Percentiles rank a stretch among this genome's conserved stretches.
Conservation (phyloP, 805 yeast species). For the Wickerhamomyces chaumierensis region DNA sequence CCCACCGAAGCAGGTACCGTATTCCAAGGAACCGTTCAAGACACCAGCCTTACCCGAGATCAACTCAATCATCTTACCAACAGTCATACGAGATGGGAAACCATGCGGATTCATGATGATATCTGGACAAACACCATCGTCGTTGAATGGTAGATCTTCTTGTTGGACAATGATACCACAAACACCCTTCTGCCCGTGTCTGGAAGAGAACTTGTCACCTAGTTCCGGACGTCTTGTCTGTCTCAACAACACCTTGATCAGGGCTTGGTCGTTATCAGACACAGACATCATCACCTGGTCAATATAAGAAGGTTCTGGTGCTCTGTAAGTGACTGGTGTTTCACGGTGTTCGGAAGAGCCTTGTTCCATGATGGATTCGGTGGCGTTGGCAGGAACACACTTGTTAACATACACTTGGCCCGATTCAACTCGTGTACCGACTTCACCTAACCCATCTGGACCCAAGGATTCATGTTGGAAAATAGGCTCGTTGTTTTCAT, state of each 20-base stretch:
- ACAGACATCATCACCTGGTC: constrained; percentile 98
- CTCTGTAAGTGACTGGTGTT: constrained; percentile 84
- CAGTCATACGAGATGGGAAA: constrained; percentile 99
- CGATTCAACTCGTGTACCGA: constrained; percentile 79
- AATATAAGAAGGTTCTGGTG: constrained; percentile 90
- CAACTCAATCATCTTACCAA: constrained; percentile 95
- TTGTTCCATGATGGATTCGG: constrained; percentile 34
- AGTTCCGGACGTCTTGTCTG: constrained; percentile 96
- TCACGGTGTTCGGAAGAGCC: constrained; percentile 57
- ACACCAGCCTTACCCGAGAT: constrained; percentile 98
- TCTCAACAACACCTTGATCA: constrained; percentile 82
- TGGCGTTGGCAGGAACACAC: constrained; percentile 79
- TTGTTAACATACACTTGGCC: constrained; percentile 94
- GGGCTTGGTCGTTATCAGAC: constrained; percentile 88
- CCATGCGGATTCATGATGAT: constrained; percentile 99
- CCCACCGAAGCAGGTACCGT: constrained; percentile 98
- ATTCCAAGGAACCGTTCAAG: constrained; percentile 78
- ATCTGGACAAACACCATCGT: constrained; percentile 86
- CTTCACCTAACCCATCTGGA: constrained; percentile 94
- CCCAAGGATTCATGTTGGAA: constrained; percentile 83
- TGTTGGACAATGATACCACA: constrained; percentile 97
- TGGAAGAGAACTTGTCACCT: constrained; percentile 93
- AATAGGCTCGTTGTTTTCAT: constrained; percentile 69
- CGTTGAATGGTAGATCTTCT: constrained; percentile 93
- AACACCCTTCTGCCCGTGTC: constrained; percentile 99